These are phyloP conservation scores for Euphorbia pulcherrima DNA, from an alignment of 345 rosid genomes.

Conservation along the genomic window DNA sequence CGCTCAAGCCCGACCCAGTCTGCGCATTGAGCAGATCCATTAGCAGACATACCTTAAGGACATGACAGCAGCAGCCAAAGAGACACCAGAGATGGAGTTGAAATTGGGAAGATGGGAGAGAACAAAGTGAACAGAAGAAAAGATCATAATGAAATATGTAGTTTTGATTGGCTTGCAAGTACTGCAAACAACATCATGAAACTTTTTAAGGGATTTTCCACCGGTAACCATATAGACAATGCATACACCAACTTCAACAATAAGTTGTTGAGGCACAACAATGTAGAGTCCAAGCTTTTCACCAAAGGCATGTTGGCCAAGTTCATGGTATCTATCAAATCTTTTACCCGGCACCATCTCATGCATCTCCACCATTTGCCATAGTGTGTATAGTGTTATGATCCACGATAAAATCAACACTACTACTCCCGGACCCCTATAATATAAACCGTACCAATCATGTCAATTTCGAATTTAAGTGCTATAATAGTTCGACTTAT, in stretches of 20 bases:
- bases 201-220: conserved; percentile 29
- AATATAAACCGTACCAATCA: background rate
- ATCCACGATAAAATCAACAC: conserved; percentile 26
- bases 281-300: conserved; percentile 31
- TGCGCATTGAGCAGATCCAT: too few species aligned
- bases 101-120: conserved; percentile 35
- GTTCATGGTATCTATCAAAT: conserved; percentile 32
- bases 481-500: too few species aligned
- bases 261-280: conserved; percentile 30
- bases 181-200: conserved; percentile 22
- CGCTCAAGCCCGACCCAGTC: too few species aligned
- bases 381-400: conserved; percentile 28
- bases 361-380: conserved; percentile 41
- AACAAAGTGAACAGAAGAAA: conserved; percentile 30
- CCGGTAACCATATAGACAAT: conserved; percentile 36
- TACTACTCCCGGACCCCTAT: conserved; percentile 35
- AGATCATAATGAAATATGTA: conserved; percentile 32
- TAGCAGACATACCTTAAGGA: conserved; percentile 21
- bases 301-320: conserved; percentile 30
- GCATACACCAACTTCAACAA: conserved; percentile 31
- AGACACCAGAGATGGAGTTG: conserved; percentile 36
- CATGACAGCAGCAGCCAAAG: conserved; percentile 35
- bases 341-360: conserved; percentile 34
- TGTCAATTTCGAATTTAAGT: background rate
- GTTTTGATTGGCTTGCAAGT: conserved; percentile 21